A percentile compares a stretch with the other conserved stretches of the same genome.
phyloP scores from a whole-genome alignment of 768 basidiomycete genomes.

The Pisolithus orientalis region DNA sequence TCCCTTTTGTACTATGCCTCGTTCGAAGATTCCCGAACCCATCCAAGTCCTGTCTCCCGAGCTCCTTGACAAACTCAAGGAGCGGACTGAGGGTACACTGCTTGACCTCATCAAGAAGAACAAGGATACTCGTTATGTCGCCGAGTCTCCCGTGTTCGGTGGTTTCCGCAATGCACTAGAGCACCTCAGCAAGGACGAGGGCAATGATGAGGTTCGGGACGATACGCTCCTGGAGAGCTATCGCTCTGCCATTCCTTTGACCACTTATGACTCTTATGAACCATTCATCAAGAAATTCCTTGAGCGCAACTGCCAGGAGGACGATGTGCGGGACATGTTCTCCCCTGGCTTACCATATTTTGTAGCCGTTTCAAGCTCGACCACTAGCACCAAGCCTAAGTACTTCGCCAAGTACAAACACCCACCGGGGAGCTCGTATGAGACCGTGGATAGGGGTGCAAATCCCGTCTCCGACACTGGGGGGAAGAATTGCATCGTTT shows the following conservation, averaged over 20 bases:
- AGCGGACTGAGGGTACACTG: constrained; percentile 4
- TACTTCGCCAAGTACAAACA: constrained; percentile 16
- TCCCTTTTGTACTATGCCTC: too few species aligned
- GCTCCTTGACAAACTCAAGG: neutral
- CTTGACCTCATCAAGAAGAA: constrained; percentile 8
- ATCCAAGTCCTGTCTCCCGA: neutral
- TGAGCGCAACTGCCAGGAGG: neutral
- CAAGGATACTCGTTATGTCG: constrained; percentile 9
- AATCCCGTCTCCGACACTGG: constrained; percentile 9
- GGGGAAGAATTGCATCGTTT: constrained; percentile 18
- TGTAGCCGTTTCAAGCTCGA: constrained; percentile 13
- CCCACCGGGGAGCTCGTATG: neutral
- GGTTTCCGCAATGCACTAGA: constrained; percentile 10
- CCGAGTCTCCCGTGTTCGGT: constrained; percentile 9
- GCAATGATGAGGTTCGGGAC: constrained; percentile 1
- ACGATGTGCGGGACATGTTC: constrained; percentile 17
- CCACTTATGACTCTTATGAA: constrained; percentile 16
- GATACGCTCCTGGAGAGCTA: constrained; percentile 9
- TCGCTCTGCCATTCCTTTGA: constrained; percentile 14
- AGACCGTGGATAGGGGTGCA: constrained; percentile 11
- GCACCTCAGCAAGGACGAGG: neutral
- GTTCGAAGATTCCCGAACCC: neutral
- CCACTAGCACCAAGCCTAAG: constrained; percentile 14
- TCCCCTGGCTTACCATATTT: constrained; percentile 17
- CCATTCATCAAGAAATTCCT: constrained; percentile 11